Conservation (phyloP, 352 stramenopile species). For the Globisporangium irregulare region DNA sequence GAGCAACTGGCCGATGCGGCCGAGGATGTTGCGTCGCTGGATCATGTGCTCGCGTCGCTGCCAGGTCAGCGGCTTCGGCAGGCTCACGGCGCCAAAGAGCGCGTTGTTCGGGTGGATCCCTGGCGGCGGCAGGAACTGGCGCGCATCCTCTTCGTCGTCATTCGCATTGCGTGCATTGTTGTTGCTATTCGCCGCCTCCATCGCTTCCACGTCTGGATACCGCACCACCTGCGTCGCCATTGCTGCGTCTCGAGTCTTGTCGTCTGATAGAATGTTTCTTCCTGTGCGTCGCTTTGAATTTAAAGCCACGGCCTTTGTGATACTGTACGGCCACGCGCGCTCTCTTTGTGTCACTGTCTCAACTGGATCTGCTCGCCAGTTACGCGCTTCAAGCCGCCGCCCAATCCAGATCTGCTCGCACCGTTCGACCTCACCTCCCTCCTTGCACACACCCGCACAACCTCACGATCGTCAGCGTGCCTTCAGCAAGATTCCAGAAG, state of each 20-base stretch:
- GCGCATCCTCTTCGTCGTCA: conserved; percentile 5
- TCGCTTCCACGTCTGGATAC: conserved; percentile 5
- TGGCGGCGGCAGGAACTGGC: conserved; percentile 44
- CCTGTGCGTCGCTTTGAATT: too few species aligned
- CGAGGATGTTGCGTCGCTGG: conserved; percentile 68
- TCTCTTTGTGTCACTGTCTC: background rate
- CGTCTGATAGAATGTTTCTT: too few species aligned
- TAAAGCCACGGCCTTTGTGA: too few species aligned
- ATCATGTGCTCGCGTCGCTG: conserved; percentile 68
- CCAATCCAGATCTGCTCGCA: too few species aligned
- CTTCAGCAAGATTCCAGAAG: background rate
- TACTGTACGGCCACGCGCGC: background rate
- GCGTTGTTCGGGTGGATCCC: conserved; percentile 73
- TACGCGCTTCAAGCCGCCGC: background rate
- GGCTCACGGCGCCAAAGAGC: conserved; percentile 55
- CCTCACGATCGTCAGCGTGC: background rate
- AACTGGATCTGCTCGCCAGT: background rate
- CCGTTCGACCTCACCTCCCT: too few species aligned
- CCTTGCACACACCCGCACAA: too few species aligned
- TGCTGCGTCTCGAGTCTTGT: background rate
- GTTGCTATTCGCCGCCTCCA: background rate
- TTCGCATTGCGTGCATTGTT: background rate
- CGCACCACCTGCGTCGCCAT: conserved; percentile 11
- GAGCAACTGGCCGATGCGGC: conserved; percentile 60
- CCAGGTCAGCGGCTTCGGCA: conserved; percentile 84